Percentiles rank a stretch among this genome's conserved stretches.
These are phyloP conservation scores for Aspergillus viridinutans DNA, from an alignment of 2,329 filamentous ascomycete genomes.

Conservation along the genomic window DNA sequence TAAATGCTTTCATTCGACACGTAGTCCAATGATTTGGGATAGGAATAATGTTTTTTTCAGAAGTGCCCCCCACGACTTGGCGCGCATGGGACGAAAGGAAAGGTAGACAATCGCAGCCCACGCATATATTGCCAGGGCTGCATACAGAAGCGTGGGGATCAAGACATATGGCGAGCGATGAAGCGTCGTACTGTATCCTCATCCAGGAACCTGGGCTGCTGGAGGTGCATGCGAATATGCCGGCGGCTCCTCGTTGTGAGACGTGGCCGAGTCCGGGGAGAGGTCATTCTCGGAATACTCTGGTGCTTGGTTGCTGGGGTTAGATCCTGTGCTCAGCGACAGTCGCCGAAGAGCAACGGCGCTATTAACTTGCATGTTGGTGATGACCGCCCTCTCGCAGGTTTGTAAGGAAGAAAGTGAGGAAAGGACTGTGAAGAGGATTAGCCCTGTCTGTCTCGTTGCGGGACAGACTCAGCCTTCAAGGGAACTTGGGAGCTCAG, in stretches of 20 bases:
- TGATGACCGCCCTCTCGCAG: not conserved
- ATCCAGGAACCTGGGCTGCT: not conserved
- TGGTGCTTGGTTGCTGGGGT: not conserved
- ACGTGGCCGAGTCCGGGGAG: not conserved
- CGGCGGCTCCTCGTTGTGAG: not conserved
- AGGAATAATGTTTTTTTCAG: not conserved
- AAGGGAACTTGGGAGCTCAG: not conserved
- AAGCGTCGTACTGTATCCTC: not conserved
- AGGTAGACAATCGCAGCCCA: not conserved
- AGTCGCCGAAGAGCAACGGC: not conserved
- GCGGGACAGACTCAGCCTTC: not conserved
- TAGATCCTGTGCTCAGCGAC: not conserved
- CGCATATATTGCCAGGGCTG: not conserved
- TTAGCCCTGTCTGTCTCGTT: not conserved
- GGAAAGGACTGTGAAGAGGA: no score
- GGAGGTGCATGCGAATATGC: not conserved
- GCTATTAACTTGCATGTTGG: not conserved
- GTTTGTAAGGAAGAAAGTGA: not conserved
- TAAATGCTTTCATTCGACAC: constrained; percentile 10
- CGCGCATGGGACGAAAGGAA: not conserved
- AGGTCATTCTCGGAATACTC: not conserved
- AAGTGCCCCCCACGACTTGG: not conserved
- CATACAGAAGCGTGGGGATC: not conserved
- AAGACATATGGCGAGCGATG: not conserved
- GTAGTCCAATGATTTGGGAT: not conserved